Conservation (phyloP, 495 filamentous ascomycete species). For the Lophiotrema nucula region DNA sequence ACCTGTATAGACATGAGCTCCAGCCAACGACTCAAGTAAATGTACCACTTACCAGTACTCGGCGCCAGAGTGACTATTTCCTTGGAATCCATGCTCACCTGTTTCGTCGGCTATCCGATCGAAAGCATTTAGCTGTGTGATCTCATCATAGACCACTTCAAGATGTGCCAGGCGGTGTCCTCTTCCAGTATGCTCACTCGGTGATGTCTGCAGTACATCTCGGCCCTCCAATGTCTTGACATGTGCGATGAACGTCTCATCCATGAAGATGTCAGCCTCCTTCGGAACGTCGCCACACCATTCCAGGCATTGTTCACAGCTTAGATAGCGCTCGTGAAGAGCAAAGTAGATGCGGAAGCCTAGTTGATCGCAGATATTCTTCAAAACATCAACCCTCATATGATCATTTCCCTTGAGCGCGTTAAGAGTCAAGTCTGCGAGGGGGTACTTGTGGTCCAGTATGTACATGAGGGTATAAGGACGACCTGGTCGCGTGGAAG, state of each 20-base stretch:
- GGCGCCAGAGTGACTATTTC: neutral
- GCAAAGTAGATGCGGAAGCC: neutral
- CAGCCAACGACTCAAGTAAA: neutral
- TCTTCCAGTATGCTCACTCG: neutral
- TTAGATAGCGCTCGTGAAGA: too few relatives aligned
- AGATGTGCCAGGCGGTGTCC: neutral
- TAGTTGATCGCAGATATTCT: conserved; percentile 31
- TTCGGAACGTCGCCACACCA: too few relatives aligned
- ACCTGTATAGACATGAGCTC: neutral
- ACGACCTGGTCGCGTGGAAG: conserved; percentile 32
- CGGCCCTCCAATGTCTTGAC: neutral
- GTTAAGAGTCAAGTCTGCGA: conserved; percentile 41
- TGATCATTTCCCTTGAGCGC: conserved; percentile 48
- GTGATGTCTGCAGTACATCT: neutral
- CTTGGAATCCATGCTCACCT: neutral
- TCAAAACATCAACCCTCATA: conserved; percentile 33
- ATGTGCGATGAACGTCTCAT: neutral
- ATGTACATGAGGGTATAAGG: conserved; percentile 36
- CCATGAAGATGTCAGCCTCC: neutral
- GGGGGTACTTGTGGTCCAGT: conserved; percentile 51
- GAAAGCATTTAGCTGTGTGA: neutral
- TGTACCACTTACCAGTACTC: neutral
- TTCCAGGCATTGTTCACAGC: too few relatives aligned
- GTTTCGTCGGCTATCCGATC: neutral
- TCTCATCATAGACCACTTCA: neutral